Percentiles rank a stretch among this genome's conserved stretches.
Evolutionary conservation across 2,329 filamentous ascomycete species (phyloP).

Genomic region (Claviceps sp.): DNA sequence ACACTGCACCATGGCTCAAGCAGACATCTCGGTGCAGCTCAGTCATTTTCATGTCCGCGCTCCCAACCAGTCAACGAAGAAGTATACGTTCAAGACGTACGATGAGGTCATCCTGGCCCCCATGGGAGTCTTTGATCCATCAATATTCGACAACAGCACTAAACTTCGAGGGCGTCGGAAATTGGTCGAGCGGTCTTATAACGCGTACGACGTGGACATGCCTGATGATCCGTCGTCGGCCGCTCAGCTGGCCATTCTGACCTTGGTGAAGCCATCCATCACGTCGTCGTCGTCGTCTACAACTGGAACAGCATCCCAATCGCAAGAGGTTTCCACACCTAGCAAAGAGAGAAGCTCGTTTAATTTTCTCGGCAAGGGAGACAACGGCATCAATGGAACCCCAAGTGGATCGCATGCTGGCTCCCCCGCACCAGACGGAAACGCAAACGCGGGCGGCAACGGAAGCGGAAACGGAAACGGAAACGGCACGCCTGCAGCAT

Average conservation of each 20-base stretch:
- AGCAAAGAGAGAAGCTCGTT: conserved; percentile 53
- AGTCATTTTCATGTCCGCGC: conserved; percentile 85
- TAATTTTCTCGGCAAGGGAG: conserved; percentile 52
- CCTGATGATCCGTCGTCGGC: conserved; percentile 82
- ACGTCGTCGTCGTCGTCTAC: conserved; percentile 24
- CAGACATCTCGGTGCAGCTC: conserved; percentile 75
- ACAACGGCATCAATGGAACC: conserved; percentile 60
- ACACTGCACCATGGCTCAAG: conserved; percentile 81
- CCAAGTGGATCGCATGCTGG: conserved; percentile 77
- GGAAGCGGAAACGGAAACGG: neutral
- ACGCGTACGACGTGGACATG: conserved; percentile 76
- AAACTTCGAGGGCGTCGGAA: conserved; percentile 73
- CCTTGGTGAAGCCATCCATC: conserved; percentile 46
- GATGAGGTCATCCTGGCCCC: conserved; percentile 91
- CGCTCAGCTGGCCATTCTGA: conserved; percentile 60
- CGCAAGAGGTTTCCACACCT: conserved; percentile 42
- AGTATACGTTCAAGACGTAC: conserved; percentile 94
- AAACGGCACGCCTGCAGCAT: conserved; percentile 49
- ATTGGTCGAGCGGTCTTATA: conserved; percentile 75
- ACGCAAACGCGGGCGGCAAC: conserved; percentile 13
- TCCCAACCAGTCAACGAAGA: conserved; percentile 75
- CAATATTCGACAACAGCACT: conserved; percentile 67
- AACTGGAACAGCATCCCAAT: conserved; percentile 27
- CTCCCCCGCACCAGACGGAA: conserved; percentile 66
- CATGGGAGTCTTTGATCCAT: conserved; percentile 86